Conservation (phyloP, 2,329 filamentous ascomycete species). For the Hirsutella thompsonii region DNA sequence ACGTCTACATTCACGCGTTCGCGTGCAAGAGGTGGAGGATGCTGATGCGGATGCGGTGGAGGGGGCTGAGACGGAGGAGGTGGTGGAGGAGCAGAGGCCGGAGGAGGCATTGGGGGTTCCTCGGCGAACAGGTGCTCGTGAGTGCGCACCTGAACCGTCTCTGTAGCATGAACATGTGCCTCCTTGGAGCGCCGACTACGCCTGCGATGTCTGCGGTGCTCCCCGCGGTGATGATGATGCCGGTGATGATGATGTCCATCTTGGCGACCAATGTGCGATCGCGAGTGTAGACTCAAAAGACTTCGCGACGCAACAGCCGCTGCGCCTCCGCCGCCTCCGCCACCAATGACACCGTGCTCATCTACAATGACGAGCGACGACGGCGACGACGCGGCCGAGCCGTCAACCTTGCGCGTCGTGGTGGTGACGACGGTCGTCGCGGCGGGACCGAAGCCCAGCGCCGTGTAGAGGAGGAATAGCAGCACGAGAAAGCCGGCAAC, state of each 20-base stretch:
- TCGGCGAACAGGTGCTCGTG: conserved; percentile 8
- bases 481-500: conserved; percentile 38
- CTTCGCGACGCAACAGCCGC: conserved; percentile 4
- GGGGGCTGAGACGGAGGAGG: too few species aligned
- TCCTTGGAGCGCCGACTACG: not conserved
- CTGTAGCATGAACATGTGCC: conserved; percentile 9
- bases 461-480: conserved; percentile 36
- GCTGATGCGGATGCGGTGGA: conserved; percentile 3
- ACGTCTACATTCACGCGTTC: conserved; percentile 16
- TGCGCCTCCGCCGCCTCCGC: conserved; percentile 3
- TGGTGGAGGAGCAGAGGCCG: too few species aligned
- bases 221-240: conserved; percentile 4
- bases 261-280: not conserved
- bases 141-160: conserved; percentile 16
- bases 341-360: not conserved
- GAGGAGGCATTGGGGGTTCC: not conserved
- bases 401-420: not conserved
- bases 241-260: conserved; percentile 1
- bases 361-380: not conserved
- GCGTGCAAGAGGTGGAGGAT: conserved; percentile 14
- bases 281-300: conserved; percentile 6
- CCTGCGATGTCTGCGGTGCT: conserved; percentile 2
- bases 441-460: conserved; percentile 29
- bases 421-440: too few species aligned
- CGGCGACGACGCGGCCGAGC: not conserved